These are phyloP conservation scores for Mycosarcoma maydis DNA, from an alignment of 1,284 basidiomycete species.

Conservation along the genomic window DNA sequence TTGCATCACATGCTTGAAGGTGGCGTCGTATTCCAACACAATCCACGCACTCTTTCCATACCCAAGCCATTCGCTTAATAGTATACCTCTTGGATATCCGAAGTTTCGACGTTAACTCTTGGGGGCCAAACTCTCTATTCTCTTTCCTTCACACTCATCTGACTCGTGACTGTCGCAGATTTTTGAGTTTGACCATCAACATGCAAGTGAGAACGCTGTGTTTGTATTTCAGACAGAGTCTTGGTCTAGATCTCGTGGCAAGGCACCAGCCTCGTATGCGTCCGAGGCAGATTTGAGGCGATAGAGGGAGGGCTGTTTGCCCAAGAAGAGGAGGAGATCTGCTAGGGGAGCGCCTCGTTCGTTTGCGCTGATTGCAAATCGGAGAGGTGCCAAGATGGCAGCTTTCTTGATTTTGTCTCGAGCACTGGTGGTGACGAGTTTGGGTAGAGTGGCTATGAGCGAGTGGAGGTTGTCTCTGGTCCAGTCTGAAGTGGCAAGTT, in stretches of 20 bases:
- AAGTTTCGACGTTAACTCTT: no score
- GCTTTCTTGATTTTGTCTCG: conserved; percentile 38
- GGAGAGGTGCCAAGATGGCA: conserved; percentile 31
- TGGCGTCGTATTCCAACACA: no score
- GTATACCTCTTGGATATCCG: no score
- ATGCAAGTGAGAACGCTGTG: no score
- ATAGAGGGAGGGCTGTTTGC: conserved; percentile 4
- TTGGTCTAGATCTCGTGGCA: background rate
- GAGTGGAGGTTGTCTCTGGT: conserved; percentile 14
- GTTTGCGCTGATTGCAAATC: conserved; percentile 34
- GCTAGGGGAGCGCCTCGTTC: conserved; percentile 34
- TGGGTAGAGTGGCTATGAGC: conserved; percentile 20
- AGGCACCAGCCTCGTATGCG: background rate
- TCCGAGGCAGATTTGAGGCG: conserved; percentile 13
- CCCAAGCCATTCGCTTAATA: no score
- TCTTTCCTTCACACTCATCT: no score
- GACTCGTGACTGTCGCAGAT: no score
- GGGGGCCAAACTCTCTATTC: no score
- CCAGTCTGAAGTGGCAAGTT: conserved; percentile 8
- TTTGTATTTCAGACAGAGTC: no score
- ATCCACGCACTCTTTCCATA: no score
- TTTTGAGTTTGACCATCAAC: no score
- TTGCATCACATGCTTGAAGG: background rate
- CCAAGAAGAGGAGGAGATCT: conserved; percentile 38
- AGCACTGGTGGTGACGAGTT: background rate